Evolutionary conservation across 2,329 filamentous ascomycete species (phyloP).

Genomic region (Fusarium veterinarium): DNA sequence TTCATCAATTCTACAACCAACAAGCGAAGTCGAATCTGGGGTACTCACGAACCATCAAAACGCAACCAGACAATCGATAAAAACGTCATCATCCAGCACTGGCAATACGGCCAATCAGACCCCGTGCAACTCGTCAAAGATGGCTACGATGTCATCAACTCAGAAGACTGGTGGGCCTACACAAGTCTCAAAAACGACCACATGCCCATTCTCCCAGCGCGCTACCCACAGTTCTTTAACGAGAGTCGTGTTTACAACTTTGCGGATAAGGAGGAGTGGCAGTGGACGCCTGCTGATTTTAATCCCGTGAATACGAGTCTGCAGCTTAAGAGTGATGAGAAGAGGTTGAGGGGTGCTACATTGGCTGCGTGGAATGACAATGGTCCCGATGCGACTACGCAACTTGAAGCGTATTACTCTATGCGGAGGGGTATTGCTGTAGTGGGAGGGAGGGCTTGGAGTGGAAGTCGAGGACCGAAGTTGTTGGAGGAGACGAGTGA

Average conservation of each 20-base stretch:
- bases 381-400: slow-evolving; percentile 9
- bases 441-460: slow-evolving; percentile 16
- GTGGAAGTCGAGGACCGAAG: slow-evolving; percentile 5
- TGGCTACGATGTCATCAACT: slow-evolving; percentile 19
- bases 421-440: slow-evolving; percentile 25
- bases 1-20: slow-evolving; percentile 14
- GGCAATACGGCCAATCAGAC: slow-evolving; percentile 26
- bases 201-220: slow-evolving; percentile 21
- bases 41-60: slow-evolving; percentile 12
- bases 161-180: slow-evolving; percentile 29
- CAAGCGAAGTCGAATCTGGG: slow-evolving; percentile 24
- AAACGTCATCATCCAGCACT: slow-evolving; percentile 14
- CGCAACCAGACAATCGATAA: slow-evolving; percentile 12
- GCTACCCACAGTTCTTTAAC: slow-evolving; percentile 24
- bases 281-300: slow-evolving; percentile 16
- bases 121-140: slow-evolving; percentile 8
- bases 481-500: background rate
- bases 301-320: slow-evolving; percentile 11
- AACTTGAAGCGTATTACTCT: slow-evolving; percentile 22
- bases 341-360: background rate
- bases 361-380: slow-evolving; percentile 26
- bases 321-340: background rate
- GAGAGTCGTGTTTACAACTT: slow-evolving; percentile 11
- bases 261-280: background rate
- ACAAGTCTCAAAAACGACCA: slow-evolving; percentile 26